Evolutionary conservation across 106 monocot species (phyloP).

Genomic region (Ottelia alismoides): DNA sequence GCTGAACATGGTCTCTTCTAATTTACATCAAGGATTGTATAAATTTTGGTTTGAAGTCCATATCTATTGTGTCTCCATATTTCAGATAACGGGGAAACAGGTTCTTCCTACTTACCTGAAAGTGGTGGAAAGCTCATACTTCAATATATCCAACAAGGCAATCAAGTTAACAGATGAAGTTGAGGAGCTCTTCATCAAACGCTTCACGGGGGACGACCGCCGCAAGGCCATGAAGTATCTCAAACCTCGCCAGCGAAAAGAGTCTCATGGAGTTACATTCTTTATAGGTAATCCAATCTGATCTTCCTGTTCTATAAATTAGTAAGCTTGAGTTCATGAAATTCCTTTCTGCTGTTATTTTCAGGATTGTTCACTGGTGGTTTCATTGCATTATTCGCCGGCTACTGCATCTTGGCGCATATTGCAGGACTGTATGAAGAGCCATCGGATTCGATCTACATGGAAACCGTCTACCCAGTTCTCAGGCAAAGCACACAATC

Average conservation of each 20-base stretch:
- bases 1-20: background rate
- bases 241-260: constrained; percentile 56
- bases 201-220: constrained; percentile 60
- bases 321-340: too few species aligned
- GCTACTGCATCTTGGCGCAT: constrained; percentile 90
- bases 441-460: constrained; percentile 58
- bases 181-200: constrained; percentile 72
- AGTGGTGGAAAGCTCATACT: constrained; percentile 87
- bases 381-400: constrained; percentile 71
- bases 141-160: constrained; percentile 86
- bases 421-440: constrained; percentile 68
- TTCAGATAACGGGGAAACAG: constrained; percentile 68
- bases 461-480: constrained; percentile 93
- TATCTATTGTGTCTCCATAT: background rate
- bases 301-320: too few species aligned
- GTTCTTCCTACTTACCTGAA: constrained; percentile 60
- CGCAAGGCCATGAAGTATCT: constrained; percentile 92
- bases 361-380: constrained; percentile 78
- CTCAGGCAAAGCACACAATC: constrained; percentile 63
- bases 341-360: too few species aligned
- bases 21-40: background rate
- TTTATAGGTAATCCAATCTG: constrained; percentile 62
- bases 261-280: constrained; percentile 76
- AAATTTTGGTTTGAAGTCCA: background rate
- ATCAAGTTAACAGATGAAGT: constrained; percentile 65